Percentiles rank a stretch among this genome's conserved stretches.
Conservation (phyloP, 169 alveolate species). For the Eimeria falciformis region DNA sequence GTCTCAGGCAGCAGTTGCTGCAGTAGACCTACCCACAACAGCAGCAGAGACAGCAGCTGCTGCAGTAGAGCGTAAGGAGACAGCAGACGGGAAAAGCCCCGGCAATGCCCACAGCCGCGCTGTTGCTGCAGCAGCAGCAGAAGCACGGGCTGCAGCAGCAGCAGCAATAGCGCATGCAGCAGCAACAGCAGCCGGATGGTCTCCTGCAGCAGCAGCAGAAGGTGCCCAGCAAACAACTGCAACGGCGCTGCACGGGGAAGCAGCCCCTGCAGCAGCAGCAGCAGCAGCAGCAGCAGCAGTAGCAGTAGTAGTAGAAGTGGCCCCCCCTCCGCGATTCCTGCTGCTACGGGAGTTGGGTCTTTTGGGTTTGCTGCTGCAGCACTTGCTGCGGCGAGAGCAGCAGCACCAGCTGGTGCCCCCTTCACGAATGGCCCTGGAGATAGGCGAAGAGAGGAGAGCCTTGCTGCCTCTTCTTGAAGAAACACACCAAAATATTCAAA, state of each 20-base stretch:
- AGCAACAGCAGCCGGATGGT: not conserved
- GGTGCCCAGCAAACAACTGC: not conserved
- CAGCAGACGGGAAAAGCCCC: not conserved
- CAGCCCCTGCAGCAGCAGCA: not conserved
- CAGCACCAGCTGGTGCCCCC: conserved; percentile 8
- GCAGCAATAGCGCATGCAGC: not conserved
- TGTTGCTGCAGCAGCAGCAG: not conserved
- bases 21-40: not conserved
- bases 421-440: not conserved
- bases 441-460: not conserved
- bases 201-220: not conserved
- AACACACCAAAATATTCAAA: not conserved
- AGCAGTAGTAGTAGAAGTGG: not conserved
- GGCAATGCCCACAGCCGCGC: not conserved
- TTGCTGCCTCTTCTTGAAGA: not conserved
- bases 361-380: not conserved
- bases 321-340: too few relatives aligned
- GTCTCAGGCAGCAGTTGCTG: not conserved
- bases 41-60: not conserved
- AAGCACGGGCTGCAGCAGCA: not conserved
- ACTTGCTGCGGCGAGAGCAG: not conserved
- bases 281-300: not conserved
- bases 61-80: not conserved
- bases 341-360: not conserved
- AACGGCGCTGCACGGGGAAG: not conserved